phyloP scores from a whole-genome alignment of 2,329 filamentous ascomycete genomes.

The Fusarium sp. region DNA sequence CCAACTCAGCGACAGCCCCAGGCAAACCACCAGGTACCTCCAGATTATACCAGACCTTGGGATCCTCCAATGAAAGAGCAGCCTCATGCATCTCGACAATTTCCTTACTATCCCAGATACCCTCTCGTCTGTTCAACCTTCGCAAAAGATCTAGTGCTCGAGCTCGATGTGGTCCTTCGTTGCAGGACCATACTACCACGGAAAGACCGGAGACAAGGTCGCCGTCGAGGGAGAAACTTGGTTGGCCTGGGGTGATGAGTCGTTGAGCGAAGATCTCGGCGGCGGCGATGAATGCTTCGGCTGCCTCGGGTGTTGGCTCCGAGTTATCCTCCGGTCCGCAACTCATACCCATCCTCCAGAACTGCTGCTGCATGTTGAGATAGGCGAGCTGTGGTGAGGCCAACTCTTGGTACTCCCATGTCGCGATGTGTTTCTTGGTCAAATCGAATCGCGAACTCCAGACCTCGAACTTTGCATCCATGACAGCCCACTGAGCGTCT shows the following conservation, averaged over 20 bases:
- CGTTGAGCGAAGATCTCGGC: conserved; percentile 7
- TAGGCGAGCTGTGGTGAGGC: conserved; percentile 1
- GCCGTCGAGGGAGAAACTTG: conserved; percentile 21
- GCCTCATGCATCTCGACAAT: conserved; percentile 33
- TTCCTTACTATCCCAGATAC: conserved; percentile 39
- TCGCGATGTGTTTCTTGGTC: conserved; percentile 8
- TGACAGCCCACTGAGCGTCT: neutral
- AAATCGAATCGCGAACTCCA: conserved; percentile 28
- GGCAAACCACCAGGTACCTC: conserved; percentile 21
- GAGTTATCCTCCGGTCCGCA: neutral
- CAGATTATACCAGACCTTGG: neutral
- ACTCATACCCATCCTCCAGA: conserved; percentile 19
- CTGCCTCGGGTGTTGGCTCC: neutral
- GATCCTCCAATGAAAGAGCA: conserved; percentile 6
- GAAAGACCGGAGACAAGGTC: conserved; percentile 22
- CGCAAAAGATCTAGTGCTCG: conserved; percentile 29
- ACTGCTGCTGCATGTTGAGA: conserved; percentile 17
- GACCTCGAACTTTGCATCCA: neutral
- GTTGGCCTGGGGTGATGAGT: neutral
- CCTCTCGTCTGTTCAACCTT: conserved; percentile 30
- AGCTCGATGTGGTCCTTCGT: neutral
- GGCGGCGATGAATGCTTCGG: neutral
- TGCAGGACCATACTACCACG: neutral
- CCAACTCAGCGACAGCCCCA: conserved; percentile 12
- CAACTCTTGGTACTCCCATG: neutral